phyloP scores from a whole-genome alignment of 176 grass and related monocot species.

The Melocanna baccifera region DNA sequence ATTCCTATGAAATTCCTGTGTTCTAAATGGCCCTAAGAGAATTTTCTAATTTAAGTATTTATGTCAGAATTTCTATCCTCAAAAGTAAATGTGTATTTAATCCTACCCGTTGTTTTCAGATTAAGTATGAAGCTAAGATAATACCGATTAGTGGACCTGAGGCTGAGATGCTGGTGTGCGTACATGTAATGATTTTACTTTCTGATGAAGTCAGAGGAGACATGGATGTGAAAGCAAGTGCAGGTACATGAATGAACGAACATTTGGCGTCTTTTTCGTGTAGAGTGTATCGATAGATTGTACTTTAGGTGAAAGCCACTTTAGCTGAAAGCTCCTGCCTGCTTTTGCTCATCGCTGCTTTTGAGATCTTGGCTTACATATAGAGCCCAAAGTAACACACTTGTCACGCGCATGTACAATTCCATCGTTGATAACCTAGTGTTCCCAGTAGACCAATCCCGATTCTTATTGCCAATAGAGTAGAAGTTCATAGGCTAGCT shows the following conservation, averaged over 20 bases:
- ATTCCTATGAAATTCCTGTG: too few species aligned
- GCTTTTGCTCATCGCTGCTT: conserved; percentile 46
- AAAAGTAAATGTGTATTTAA: neutral
- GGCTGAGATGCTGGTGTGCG: conserved; percentile 10
- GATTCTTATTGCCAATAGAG: neutral
- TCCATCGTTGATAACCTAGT: conserved; percentile 17
- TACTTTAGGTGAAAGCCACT: conserved; percentile 56
- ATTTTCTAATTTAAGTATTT: neutral
- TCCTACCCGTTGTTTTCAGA: neutral
- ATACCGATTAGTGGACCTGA: neutral
- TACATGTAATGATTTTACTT: conserved; percentile 55
- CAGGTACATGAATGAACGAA: conserved; percentile 50
- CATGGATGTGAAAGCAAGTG: conserved; percentile 53
- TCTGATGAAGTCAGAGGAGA: conserved; percentile 45
- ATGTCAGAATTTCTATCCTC: neutral
- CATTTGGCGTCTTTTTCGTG: conserved; percentile 48
- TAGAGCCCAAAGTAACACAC: conserved; percentile 26
- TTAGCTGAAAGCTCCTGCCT: conserved; percentile 42
- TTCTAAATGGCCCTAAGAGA: too few species aligned
- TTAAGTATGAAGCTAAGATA: neutral
- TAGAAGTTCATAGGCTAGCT: neutral
- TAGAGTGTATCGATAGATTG: conserved; percentile 46
- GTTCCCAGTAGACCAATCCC: neutral
- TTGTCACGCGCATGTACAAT: conserved; percentile 14
- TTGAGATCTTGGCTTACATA: conserved; percentile 53